phyloP scores from a whole-genome alignment of 352 stramenopile genomes.

The Phytopythium cucurbitacearum region DNA sequence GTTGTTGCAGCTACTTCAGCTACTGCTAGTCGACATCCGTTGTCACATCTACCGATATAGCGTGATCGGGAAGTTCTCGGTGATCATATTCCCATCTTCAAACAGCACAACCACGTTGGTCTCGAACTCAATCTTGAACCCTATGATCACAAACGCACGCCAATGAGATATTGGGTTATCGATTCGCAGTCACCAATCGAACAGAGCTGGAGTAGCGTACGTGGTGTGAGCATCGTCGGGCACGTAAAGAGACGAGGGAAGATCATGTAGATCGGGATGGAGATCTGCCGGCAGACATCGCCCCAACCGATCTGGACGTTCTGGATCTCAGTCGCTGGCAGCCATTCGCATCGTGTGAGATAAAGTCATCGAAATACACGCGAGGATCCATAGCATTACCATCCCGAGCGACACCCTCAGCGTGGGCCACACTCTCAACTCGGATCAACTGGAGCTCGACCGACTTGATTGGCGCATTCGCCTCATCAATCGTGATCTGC shows the following conservation, averaged over 20 bases:
- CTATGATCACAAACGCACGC: slow-evolving; percentile 18
- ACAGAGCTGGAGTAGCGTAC: slow-evolving; percentile 19
- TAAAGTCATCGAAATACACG: not conserved
- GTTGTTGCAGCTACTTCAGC: too few species aligned
- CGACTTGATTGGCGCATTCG: slow-evolving; percentile 75
- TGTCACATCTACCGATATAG: slow-evolving; percentile 60
- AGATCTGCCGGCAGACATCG: slow-evolving; percentile 84
- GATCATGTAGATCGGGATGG: slow-evolving; percentile 94
- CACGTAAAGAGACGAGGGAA: slow-evolving; percentile 91
- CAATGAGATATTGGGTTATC: not conserved
- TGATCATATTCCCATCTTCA: slow-evolving; percentile 90
- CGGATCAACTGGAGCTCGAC: slow-evolving; percentile 90
- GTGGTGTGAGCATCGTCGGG: slow-evolving; percentile 82
- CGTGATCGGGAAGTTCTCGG: slow-evolving; percentile 86
- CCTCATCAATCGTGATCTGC: slow-evolving; percentile 76
- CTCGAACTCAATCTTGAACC: slow-evolving; percentile 91
- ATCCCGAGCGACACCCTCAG: slow-evolving; percentile 75
- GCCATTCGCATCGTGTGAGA: not conserved
- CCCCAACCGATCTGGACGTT: slow-evolving; percentile 92
- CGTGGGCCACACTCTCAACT: slow-evolving; percentile 81
- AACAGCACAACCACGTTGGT: slow-evolving; percentile 92
- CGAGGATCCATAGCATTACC: slow-evolving; percentile 21
- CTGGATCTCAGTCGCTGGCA: slow-evolving; percentile 90
- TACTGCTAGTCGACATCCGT: not conserved
- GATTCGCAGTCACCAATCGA: not conserved